Evolutionary conservation across 1,284 basidiomycete genomes (phyloP).

Genomic region (Butyriboletus regius): DNA sequence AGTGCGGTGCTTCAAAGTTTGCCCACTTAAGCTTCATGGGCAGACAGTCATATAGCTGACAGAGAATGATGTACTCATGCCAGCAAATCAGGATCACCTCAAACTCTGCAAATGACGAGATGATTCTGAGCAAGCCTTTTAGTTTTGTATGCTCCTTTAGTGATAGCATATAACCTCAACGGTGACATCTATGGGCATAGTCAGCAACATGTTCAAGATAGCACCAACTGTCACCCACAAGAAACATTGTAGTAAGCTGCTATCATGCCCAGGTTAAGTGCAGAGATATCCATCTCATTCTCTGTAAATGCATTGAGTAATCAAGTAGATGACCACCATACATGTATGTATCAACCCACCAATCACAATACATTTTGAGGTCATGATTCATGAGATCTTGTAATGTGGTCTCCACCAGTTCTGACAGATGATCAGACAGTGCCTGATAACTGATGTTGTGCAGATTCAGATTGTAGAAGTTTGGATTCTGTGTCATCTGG

Average conservation of each 20-base stretch:
- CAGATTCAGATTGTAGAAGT: conserved; percentile 90
- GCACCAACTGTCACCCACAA: conserved; percentile 42
- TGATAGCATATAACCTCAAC: conserved; percentile 96
- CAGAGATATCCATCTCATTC: conserved; percentile 88
- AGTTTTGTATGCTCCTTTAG: conserved; percentile 96
- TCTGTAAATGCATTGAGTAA: conserved; percentile 39
- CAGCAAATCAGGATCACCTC: conserved; percentile 90
- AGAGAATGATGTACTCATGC: conserved; percentile 75
- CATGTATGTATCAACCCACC: conserved; percentile 48
- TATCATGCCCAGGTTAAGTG: conserved; percentile 93
- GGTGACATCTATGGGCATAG: conserved; percentile 64
- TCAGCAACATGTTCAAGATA: not conserved
- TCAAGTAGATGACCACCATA: not conserved
- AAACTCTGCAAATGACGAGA: conserved; percentile 93
- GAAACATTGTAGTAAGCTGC: conserved; percentile 89
- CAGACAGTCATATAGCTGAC: conserved; percentile 91
- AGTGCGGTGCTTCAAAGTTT: conserved; percentile 89
- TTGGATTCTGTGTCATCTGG: conserved; percentile 89
- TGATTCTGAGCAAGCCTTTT: conserved; percentile 92
- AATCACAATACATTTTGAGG: conserved; percentile 90
- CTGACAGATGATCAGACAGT: conserved; percentile 88
- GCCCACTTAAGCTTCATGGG: conserved; percentile 84
- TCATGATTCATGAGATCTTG: conserved; percentile 87
- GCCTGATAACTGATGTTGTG: conserved; percentile 91
- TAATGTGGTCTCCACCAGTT: conserved; percentile 89